A percentile compares a stretch with the other conserved stretches of the same genome.
Conservation (phyloP, 2,329 filamentous ascomycete genomes). For the Sphaerulina musiva region DNA sequence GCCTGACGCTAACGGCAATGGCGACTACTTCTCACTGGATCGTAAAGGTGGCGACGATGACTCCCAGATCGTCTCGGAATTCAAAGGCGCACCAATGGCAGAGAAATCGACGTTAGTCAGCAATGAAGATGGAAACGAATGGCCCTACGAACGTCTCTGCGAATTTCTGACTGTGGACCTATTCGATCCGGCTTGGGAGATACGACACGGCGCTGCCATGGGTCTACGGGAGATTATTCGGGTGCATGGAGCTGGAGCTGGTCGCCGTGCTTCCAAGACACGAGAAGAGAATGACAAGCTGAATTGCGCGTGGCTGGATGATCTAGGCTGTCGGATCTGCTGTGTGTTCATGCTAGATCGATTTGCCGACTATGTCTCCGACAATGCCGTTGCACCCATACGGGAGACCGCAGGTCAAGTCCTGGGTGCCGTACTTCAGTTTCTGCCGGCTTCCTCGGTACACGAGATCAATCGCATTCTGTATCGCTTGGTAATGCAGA, state of each 20-base stretch:
- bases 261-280: constrained; percentile 64
- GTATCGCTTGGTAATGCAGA: constrained; percentile 86
- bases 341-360: constrained; percentile 96
- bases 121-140: constrained; percentile 74
- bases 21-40: constrained; percentile 88
- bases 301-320: constrained; percentile 84
- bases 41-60: constrained; percentile 77
- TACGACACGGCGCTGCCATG: constrained; percentile 92
- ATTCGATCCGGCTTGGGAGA: constrained; percentile 91
- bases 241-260: constrained; percentile 85
- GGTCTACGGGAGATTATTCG: constrained; percentile 84
- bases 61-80: constrained; percentile 86
- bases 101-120: constrained; percentile 82
- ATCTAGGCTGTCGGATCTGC: constrained; percentile 88
- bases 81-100: constrained; percentile 73
- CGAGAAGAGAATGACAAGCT: constrained; percentile 67
- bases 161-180: constrained; percentile 91
- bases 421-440: constrained; percentile 78
- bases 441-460: constrained; percentile 72
- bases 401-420: constrained; percentile 93
- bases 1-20: constrained; percentile 41
- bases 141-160: constrained; percentile 90
- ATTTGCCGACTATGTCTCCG: constrained; percentile 95
- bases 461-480: constrained; percentile 78
- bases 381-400: constrained; percentile 93